phyloP scores from a whole-genome alignment of 352 stramenopile species.

The Phytophthora europaea region DNA sequence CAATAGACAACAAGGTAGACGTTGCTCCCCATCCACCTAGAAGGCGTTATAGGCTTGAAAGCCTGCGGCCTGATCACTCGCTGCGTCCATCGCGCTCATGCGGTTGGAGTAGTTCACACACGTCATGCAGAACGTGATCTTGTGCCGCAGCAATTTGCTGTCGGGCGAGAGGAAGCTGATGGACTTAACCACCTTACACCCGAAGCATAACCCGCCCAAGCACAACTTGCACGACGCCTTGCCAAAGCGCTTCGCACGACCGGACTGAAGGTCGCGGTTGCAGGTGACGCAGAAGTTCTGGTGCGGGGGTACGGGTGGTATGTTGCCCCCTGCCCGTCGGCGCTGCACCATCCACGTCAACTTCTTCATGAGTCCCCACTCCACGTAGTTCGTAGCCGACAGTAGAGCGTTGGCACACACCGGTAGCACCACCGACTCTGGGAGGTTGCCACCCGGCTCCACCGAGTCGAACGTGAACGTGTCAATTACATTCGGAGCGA shows the following conservation, averaged over 20 bases:
- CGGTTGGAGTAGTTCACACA: constrained; percentile 50
- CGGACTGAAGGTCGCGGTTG: constrained; percentile 12
- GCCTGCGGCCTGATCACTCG: constrained; percentile 39
- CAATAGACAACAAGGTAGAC: background rate
- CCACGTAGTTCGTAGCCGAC: constrained; percentile 49
- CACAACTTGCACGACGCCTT: constrained; percentile 49
- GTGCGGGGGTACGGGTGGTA: constrained; percentile 18
- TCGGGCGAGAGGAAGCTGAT: constrained; percentile 47
- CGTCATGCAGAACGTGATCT: constrained; percentile 47
- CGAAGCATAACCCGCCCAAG: constrained; percentile 36
- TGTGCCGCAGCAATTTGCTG: constrained; percentile 38
- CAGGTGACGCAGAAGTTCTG: constrained; percentile 40
- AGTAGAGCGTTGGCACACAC: constrained; percentile 38
- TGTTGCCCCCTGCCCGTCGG: constrained; percentile 15
- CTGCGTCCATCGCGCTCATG: constrained; percentile 37
- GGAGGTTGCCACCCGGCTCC: constrained; percentile 37
- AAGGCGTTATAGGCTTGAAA: constrained; percentile 46
- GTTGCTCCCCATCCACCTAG: background rate
- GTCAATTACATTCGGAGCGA: constrained; percentile 46
- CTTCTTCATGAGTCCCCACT: constrained; percentile 51
- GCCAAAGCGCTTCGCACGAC: background rate
- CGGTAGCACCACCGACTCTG: constrained; percentile 32
- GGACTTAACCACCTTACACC: constrained; percentile 41
- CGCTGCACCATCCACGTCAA: constrained; percentile 45
- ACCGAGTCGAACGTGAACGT: constrained; percentile 43